These are phyloP conservation scores for Lentinula guzmanii DNA, from an alignment of 768 basidiomycete species.

Conservation along the genomic window DNA sequence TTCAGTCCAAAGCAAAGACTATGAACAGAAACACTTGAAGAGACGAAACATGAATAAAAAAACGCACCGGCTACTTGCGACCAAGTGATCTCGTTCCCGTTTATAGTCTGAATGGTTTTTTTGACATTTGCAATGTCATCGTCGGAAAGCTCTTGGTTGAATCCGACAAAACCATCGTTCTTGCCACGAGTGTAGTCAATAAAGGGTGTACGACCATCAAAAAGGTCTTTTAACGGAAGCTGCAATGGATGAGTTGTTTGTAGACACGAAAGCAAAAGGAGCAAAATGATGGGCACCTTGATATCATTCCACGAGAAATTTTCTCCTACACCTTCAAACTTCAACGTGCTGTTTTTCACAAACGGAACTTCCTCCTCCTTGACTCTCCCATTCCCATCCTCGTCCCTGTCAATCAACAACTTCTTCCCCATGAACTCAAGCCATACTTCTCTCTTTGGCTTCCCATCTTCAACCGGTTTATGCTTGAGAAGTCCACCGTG, in stretches of 20 bases:
- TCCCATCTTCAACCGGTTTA: conserved; percentile 4
- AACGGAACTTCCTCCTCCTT: conserved; percentile 54
- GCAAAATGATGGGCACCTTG: conserved; percentile 28
- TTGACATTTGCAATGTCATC: conserved; percentile 70
- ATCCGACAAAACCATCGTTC: conserved; percentile 46
- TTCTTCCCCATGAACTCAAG: conserved; percentile 73
- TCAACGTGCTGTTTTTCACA: conserved; percentile 47
- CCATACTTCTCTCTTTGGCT: conserved; percentile 47
- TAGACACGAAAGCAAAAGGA: background rate
- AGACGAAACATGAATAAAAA: background rate
- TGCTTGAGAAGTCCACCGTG: conserved; percentile 12
- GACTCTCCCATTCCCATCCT: conserved; percentile 57
- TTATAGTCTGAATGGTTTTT: conserved; percentile 43
- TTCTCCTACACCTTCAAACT: conserved; percentile 53
- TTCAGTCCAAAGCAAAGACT: background rate
- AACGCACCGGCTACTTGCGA: conserved; percentile 50
- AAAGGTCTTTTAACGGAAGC: conserved; percentile 44
- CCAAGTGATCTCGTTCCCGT: conserved; percentile 64
- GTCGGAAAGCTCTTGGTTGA: conserved; percentile 63
- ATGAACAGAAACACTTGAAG: background rate
- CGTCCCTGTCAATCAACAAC: conserved; percentile 56
- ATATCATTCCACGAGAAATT: conserved; percentile 43
- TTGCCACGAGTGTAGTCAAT: conserved; percentile 45
- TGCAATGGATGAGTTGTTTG: conserved; percentile 11
- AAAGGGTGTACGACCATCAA: conserved; percentile 43